These are phyloP conservation scores for Candida ficus DNA, from an alignment of 805 yeast genomes.

Conservation along the genomic window DNA sequence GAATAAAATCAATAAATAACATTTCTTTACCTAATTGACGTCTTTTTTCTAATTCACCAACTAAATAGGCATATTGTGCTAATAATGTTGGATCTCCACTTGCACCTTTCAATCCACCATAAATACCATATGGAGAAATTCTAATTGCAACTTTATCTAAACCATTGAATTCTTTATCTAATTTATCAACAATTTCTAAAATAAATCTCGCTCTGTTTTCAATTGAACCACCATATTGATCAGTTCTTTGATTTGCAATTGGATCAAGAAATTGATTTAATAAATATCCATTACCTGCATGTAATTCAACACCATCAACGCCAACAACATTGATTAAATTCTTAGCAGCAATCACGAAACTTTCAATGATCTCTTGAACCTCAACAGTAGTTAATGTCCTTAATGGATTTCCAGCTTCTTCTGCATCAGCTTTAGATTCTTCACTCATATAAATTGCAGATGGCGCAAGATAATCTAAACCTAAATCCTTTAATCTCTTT, in stretches of 20 bases:
- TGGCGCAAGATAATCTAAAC: slow-evolving; percentile 31
- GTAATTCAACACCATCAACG: slow-evolving; percentile 61
- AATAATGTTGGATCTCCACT: slow-evolving; percentile 25
- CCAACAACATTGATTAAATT: slow-evolving; percentile 27
- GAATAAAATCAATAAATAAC: slow-evolving; percentile 40
- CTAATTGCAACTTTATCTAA: slow-evolving; percentile 22
- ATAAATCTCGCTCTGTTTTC: slow-evolving; percentile 43
- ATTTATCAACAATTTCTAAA: slow-evolving; percentile 30
- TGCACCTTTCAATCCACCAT: slow-evolving; percentile 25
- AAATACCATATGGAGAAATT: slow-evolving; percentile 32
- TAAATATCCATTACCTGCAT: slow-evolving; percentile 62
- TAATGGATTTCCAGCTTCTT: slow-evolving; percentile 28
- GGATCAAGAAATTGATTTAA: slow-evolving; percentile 50
- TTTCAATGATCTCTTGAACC: slow-evolving; percentile 34
- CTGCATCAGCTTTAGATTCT: slow-evolving; percentile 23
- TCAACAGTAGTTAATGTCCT: slow-evolving; percentile 18
- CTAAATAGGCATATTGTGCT: slow-evolving; percentile 37
- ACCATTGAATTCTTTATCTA: slow-evolving; percentile 5
- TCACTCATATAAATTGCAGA: slow-evolving; percentile 28
- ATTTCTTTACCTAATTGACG: slow-evolving; percentile 31
- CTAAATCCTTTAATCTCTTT: slow-evolving; percentile 29
- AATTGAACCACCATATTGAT: slow-evolving; percentile 49
- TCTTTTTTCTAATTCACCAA: slow-evolving; percentile 36
- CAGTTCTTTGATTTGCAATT: slow-evolving; percentile 38
- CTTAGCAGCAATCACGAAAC: slow-evolving; percentile 40